Evolutionary conservation across 805 yeast genomes (phyloP).

Genomic region (Clavispora santaluciae): DNA sequence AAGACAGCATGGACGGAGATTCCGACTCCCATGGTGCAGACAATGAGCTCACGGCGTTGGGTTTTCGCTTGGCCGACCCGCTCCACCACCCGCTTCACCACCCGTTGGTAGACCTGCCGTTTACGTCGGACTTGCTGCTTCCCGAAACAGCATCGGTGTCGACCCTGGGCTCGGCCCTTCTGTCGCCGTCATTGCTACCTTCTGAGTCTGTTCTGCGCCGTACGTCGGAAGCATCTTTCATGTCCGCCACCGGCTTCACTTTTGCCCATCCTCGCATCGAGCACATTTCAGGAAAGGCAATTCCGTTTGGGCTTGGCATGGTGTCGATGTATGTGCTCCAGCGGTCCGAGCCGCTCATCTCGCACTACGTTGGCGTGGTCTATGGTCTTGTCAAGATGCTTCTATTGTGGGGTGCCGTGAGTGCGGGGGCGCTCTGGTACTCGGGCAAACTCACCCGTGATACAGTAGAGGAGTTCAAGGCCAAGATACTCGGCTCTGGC

Average conservation of each 20-base stretch:
- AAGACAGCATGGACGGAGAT: background rate
- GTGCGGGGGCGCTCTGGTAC: slow-evolving; percentile 26
- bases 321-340: slow-evolving; percentile 19
- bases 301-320: slow-evolving; percentile 25
- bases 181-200: background rate
- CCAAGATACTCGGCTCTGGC: background rate
- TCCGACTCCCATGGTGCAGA: background rate
- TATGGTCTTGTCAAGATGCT: slow-evolving; percentile 21
- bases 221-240: background rate
- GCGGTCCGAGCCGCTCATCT: slow-evolving; percentile 19
- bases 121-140: background rate
- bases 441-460: slow-evolving; percentile 21
- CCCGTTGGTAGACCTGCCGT: background rate
- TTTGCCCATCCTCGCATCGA: background rate
- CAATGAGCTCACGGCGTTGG: slow-evolving; percentile 30
- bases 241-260: background rate
- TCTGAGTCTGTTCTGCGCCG: background rate
- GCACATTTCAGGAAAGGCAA: background rate
- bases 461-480: background rate
- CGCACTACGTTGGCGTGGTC: slow-evolving; percentile 16
- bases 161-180: background rate
- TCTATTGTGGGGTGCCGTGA: slow-evolving; percentile 19
- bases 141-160: background rate
- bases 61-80: slow-evolving; percentile 13
- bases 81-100: background rate